phyloP scores from a whole-genome alignment of 257 asterid species.

The Solanum boliviense region DNA sequence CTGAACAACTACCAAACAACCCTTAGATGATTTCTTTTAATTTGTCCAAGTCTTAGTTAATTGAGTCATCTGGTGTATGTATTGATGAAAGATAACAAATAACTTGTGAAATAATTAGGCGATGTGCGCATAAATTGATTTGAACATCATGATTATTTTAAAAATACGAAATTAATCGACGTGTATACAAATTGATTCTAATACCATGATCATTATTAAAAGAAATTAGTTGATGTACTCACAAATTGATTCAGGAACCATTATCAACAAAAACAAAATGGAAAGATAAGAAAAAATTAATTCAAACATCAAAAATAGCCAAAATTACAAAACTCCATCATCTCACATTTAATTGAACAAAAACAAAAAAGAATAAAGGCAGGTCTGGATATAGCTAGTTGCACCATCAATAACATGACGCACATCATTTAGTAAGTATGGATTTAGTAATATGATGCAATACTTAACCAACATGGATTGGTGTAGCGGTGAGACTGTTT shows the following conservation, averaged over 20 bases:
- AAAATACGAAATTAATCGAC: background rate
- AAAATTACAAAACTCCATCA: conserved; percentile 20
- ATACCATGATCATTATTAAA: background rate
- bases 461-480: background rate
- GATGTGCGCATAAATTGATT: background rate
- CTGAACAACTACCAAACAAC: too few species aligned
- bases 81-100: background rate
- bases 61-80: background rate
- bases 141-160: background rate
- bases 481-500: too few species aligned
- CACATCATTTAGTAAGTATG: conserved; percentile 4
- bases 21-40: background rate
- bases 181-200: background rate
- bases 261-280: background rate
- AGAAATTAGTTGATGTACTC: background rate
- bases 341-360: conserved; percentile 20
- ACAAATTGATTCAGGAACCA: accelerated
- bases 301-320: conserved; percentile 10
- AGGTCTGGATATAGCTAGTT: conserved; percentile 6
- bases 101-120: background rate
- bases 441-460: background rate
- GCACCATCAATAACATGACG: conserved; percentile 16
- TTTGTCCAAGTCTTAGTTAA: background rate
- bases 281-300: background rate
- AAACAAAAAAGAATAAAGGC: conserved; percentile 1